These are phyloP conservation scores for Phytophthora hibernalis DNA, from an alignment of 352 stramenopile genomes.

Conservation along the genomic window DNA sequence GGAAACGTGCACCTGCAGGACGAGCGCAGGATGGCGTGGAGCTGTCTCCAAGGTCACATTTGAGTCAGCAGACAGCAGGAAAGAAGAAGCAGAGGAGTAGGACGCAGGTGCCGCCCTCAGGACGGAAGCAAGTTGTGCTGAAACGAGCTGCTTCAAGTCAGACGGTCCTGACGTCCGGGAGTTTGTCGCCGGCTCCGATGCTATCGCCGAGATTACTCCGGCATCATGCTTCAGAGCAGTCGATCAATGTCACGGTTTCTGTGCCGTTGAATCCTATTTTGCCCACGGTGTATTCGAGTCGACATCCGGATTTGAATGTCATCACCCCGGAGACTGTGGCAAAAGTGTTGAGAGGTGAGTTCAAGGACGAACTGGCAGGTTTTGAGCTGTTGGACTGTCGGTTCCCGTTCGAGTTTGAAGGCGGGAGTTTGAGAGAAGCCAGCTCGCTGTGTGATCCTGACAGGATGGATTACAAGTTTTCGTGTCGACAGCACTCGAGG, in stretches of 20 bases:
- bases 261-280: conserved; percentile 32
- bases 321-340: conserved; percentile 58
- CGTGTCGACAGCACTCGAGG: conserved; percentile 4
- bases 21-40: neutral
- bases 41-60: conserved; percentile 11
- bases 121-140: neutral
- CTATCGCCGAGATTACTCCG: conserved; percentile 13
- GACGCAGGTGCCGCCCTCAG: neutral
- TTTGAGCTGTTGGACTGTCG: conserved; percentile 66
- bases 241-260: conserved; percentile 10
- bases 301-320: conserved; percentile 68
- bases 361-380: conserved; percentile 31
- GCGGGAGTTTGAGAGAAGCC: conserved; percentile 50
- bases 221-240: conserved; percentile 21
- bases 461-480: conserved; percentile 57
- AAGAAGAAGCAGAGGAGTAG: conserved; percentile 32
- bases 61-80: conserved; percentile 11
- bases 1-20: conserved; percentile 22
- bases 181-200: conserved; percentile 5
- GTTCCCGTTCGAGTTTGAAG: conserved; percentile 62
- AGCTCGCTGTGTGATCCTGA: conserved; percentile 52
- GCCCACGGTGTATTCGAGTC: conserved; percentile 59
- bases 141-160: conserved; percentile 33
- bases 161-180: neutral
- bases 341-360: conserved; percentile 46